Conservation (phyloP, 2,329 filamentous ascomycete genomes). For the Spiromastix sp. region DNA sequence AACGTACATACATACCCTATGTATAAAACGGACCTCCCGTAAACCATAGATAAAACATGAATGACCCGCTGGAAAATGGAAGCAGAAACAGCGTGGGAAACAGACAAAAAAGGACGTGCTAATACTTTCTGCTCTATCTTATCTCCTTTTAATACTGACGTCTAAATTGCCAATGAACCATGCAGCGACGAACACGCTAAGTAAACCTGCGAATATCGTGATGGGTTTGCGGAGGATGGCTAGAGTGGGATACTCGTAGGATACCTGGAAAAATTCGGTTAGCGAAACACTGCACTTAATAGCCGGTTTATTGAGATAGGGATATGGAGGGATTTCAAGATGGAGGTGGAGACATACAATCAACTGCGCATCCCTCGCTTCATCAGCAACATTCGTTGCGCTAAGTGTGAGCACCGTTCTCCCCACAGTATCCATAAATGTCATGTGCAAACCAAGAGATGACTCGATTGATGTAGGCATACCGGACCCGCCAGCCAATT, state of each 20-base stretch:
- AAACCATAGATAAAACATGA: too few relatives aligned
- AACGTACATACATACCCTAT: not conserved
- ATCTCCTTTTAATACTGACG: constrained; percentile 62
- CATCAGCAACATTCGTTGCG: constrained; percentile 80
- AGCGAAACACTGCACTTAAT: not conserved
- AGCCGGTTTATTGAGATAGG: not conserved
- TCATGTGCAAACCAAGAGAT: constrained; percentile 59
- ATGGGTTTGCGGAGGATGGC: constrained; percentile 78
- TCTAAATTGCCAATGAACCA: constrained; percentile 72
- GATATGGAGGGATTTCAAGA: not conserved
- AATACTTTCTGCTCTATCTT: constrained; percentile 1
- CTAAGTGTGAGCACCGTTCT: constrained; percentile 73
- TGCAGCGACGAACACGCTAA: constrained; percentile 62
- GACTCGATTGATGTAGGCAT: constrained; percentile 44
- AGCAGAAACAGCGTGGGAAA: constrained; percentile 1
- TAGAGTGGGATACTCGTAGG: constrained; percentile 71
- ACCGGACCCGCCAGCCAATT: constrained; percentile 67
- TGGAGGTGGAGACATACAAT: constrained; percentile 39
- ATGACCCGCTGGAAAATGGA: too few relatives aligned
- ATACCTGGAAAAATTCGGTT: constrained; percentile 38
- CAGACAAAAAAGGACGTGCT: not conserved
- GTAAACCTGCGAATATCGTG: constrained; percentile 62
- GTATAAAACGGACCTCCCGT: not conserved
- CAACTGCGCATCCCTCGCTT: constrained; percentile 72
- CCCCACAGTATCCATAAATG: constrained; percentile 87